Evolutionary conservation across 352 stramenopile genomes (phyloP).

Genomic region (Globisporangium cylindrosporum): DNA sequence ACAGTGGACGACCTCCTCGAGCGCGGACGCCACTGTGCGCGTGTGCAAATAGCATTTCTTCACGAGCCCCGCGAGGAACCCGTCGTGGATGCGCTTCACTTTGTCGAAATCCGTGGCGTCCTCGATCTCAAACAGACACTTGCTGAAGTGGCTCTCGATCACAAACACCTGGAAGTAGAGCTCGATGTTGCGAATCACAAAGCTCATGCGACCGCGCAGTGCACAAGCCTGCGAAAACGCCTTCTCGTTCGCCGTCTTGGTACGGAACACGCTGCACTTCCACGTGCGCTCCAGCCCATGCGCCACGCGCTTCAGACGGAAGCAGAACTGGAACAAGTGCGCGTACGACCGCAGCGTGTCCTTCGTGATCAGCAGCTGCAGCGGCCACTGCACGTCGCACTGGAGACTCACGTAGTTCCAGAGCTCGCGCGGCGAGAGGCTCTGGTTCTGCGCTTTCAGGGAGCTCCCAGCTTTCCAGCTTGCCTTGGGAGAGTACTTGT

Average conservation of each 20-base stretch:
- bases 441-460: conserved; percentile 37
- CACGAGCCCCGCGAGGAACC: conserved; percentile 62
- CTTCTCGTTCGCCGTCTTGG: conserved; percentile 18
- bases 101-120: conserved; percentile 58
- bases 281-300: conserved; percentile 65
- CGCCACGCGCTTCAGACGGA: conserved; percentile 69
- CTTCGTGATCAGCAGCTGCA: conserved; percentile 62
- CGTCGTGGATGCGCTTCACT: conserved; percentile 67
- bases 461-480: conserved; percentile 21
- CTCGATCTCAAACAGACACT: conserved; percentile 53
- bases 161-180: conserved; percentile 80
- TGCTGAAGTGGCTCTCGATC: conserved; percentile 59
- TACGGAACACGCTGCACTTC: conserved; percentile 45
- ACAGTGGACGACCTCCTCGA: conserved; percentile 58
- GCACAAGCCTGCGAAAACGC: conserved; percentile 22
- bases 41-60: conserved; percentile 73
- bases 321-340: conserved; percentile 79
- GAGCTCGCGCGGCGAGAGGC: conserved; percentile 42
- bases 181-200: conserved; percentile 69
- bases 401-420: conserved; percentile 55
- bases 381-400: conserved; percentile 56
- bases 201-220: conserved; percentile 68
- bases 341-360: conserved; percentile 56
- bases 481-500: conserved; percentile 49
- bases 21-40: conserved; percentile 46